Base-by-base conservation (phyloP, 441 rosid genomes). In the Dalechampia spathulata region DNA sequence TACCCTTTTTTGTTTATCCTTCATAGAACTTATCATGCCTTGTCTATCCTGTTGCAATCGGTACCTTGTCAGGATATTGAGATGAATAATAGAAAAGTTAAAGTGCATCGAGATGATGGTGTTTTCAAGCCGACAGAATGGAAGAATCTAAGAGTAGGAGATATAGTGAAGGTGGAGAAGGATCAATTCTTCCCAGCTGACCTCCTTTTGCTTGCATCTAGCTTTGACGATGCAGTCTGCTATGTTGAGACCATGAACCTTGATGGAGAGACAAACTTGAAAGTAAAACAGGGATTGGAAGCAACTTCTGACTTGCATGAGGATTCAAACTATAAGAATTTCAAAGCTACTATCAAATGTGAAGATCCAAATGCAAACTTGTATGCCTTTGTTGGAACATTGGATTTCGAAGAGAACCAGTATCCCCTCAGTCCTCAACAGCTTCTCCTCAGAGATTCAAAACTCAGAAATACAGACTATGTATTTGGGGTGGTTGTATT, bases 241-340 rank as follows among this genome's bases (percentile, higher is more conserved):
- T 93, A 93, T 58, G 99, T 93, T 36, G 99, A 93, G 72, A 93
- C 97, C 45, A 93, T 68, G 77, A 93, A 94, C 61, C 94, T 94
- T 38, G 99, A 94, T 45, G 99, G 99, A 39, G 99, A 94, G 66
- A 94, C 99, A 40, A 94, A 90, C 56, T 71, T 94, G 78, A 94
- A 94, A 67, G 70, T 86, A 11, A 94, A 94, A 68, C 95, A 86
- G 75, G 87, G 83, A 52, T 70, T 81, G 5, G 88, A 85, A 39
- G 73, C 65, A 9, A 90, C 97, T 41, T 62, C 78, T 26, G 64
- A 64, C 23, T 32, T 86, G 63, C 72, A 70, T 5, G 91, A 81
- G 46, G 96, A 90, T 36, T 59, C 76, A 5, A 57, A 67, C 65
- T 90, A 78, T 62, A 66, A 40, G 34, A 68, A 83, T 51, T 90